Evolutionary conservation across 805 yeast species (phyloP), one percentile per base, ranked within the genome.

Genomic region (Barnettozyma populi): DNA sequence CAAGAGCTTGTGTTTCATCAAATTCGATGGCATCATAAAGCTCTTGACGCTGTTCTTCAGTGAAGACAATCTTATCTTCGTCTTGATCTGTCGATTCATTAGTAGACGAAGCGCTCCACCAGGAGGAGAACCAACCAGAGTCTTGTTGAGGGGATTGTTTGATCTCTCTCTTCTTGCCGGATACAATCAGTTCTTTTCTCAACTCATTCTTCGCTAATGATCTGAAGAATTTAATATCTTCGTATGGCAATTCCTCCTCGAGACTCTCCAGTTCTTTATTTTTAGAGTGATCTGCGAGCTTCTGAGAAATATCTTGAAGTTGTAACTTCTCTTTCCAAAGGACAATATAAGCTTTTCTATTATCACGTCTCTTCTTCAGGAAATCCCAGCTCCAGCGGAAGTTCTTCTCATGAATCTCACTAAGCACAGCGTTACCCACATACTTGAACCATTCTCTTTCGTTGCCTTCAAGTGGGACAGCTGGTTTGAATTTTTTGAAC

Each of bases 11-110:
- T 19, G 72, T 66, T 52, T 90, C 96, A 56, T 90, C 87, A 56
- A 83, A 90, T 52, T 90, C 99, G 53, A 94, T 90, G 0, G 97
- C 95, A 51, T 88, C 95, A 60, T 89, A 90, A 19, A 94, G 71
- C 50, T 95, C 99, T 60, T 88, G 76, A 52, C 87, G 75, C 60
- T 94, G 97, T 55, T 90, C 96, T 13, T 88, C 96, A 0, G 94
- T 79, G 63, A 94, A 76, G 7, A 72, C 70, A 24, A 82, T 62
- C 2, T 72, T 68, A 8, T 69, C 62, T 4, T 72, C 70, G 7
- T 67, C 66, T 1, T 55, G 50, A 2, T 57, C 58, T 3, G 61
- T 58, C 2, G 63, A 42, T 16, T 52, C 40, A 18, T 31, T 13
- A 8, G 19, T 35, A 25, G 50, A 36, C 4, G 23, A 16, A 32